Percentiles rank a stretch among this genome's conserved stretches.
phyloP scores from a whole-genome alignment of 805 yeast species.

The Candida hungchunana region DNA sequence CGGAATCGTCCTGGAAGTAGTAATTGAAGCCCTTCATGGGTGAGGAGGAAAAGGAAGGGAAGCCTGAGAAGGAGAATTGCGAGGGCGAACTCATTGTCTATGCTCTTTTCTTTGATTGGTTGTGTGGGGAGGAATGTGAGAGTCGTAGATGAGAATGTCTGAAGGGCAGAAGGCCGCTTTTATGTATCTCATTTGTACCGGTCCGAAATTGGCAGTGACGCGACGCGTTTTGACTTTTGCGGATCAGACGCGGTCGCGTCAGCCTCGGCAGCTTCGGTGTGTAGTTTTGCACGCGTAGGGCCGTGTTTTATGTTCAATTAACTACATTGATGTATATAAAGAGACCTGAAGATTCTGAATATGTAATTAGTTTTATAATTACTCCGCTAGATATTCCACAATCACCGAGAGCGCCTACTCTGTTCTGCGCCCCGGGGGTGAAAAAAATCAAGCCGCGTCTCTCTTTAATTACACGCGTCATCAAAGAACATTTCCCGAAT shows the following conservation, averaged over 20 bases:
- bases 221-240: constrained; percentile 12
- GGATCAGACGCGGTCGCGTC: not conserved
- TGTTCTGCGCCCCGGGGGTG: too few relatives aligned
- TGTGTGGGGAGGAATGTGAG: not conserved
- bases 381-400: too few relatives aligned
- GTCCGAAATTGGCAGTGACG: constrained; percentile 14
- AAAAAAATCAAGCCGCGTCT: too few relatives aligned
- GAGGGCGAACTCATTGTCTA: constrained; percentile 15
- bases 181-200: constrained; percentile 12
- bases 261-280: too few relatives aligned
- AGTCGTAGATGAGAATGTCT: not conserved
- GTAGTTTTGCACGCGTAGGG: too few relatives aligned
- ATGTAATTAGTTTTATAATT: too few relatives aligned
- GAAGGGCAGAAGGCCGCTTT: constrained; percentile 1
- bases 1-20: constrained; percentile 16
- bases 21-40: constrained; percentile 19
- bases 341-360: too few relatives aligned
- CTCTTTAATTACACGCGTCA: constrained; percentile 12
- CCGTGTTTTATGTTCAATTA: too few relatives aligned
- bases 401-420: too few relatives aligned
- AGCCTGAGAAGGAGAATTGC: constrained; percentile 4
- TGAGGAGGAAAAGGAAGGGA: constrained; percentile 11
- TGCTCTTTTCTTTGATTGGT: not conserved
- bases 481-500: constrained; percentile 6
- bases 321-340: too few relatives aligned